Evolutionary conservation across 108 stramenopile genomes (phyloP).

Genomic region (Mediolabrus comicus): DNA sequence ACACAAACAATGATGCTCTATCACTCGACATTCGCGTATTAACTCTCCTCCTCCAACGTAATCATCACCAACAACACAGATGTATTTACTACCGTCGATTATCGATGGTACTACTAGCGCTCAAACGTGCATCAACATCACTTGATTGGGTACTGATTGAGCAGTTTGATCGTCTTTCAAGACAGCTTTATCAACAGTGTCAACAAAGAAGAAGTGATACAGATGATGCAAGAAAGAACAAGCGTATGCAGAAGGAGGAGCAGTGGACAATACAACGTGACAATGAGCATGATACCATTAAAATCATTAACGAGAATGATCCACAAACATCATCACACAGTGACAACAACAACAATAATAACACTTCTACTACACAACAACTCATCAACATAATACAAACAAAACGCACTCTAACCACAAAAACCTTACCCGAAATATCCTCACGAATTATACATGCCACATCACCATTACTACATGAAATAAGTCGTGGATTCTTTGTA

Average conservation of each 20-base stretch:
- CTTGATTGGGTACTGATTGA: constrained; percentile 1
- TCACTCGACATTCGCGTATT: constrained; percentile 59
- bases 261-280: constrained; percentile 24
- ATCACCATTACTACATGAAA: constrained; percentile 50
- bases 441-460: constrained; percentile 67
- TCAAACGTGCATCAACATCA: constrained; percentile 9
- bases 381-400: constrained; percentile 2
- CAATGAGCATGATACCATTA: background rate
- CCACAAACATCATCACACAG: background rate
- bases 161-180: constrained; percentile 1
- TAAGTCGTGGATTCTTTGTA: constrained; percentile 73
- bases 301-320: background rate
- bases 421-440: constrained; percentile 44
- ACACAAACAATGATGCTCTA: constrained; percentile 28
- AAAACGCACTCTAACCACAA: constrained; percentile 6
- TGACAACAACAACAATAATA: constrained; percentile 6
- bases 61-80: constrained; percentile 64
- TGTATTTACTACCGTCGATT: constrained; percentile 67
- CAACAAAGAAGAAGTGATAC: background rate
- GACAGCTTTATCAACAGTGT: background rate
- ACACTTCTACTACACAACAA: constrained; percentile 8
- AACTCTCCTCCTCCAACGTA: constrained; percentile 56
- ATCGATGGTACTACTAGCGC: constrained; percentile 46
- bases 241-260: constrained; percentile 13
- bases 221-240: background rate